These are phyloP conservation scores for Volutella citrinella DNA, from an alignment of 2,329 filamentous ascomycete genomes.

Conservation along the genomic window DNA sequence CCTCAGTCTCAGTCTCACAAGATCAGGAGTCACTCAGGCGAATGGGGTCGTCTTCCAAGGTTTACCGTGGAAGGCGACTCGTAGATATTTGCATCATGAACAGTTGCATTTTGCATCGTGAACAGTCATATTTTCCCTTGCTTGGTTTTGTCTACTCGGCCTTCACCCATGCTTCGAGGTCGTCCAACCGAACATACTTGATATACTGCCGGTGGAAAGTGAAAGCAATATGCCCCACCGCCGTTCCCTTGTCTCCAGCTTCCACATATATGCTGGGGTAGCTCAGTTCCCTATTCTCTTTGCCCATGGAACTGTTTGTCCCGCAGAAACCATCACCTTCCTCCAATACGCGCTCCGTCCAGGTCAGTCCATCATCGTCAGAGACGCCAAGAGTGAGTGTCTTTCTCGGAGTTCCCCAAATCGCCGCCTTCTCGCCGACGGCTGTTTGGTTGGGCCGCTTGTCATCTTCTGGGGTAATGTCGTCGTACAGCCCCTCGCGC, in stretches of 20 bases:
- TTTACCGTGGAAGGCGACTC: too few species aligned
- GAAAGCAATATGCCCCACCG: conserved; percentile 36
- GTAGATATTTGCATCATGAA: too few species aligned
- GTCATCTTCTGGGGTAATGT: conserved; percentile 39
- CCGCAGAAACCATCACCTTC: conserved; percentile 44
- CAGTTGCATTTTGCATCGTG: too few species aligned
- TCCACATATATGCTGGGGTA: conserved; percentile 40
- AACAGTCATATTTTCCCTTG: too few species aligned
- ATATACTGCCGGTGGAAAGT: conserved; percentile 42
- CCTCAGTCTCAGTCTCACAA: too few species aligned
- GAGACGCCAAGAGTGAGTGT: conserved; percentile 33
- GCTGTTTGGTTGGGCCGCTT: conserved; percentile 36
- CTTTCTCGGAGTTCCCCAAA: conserved; percentile 42
- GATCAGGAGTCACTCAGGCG: too few species aligned
- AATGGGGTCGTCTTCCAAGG: too few species aligned
- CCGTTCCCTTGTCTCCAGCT: conserved; percentile 3
- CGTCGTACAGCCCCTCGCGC: conserved; percentile 41
- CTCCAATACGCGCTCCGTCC: conserved; percentile 37
- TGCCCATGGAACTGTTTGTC: conserved; percentile 41
- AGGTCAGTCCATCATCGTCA: conserved; percentile 33
- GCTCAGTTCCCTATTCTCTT: conserved; percentile 40
- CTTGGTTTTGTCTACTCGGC: too few species aligned
- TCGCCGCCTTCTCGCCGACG: conserved; percentile 34
- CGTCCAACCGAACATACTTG: conserved; percentile 33
- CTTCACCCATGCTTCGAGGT: conserved; percentile 24